Base-by-base conservation (phyloP, 345 rosid genomes). In the Mangifera indica region DNA sequence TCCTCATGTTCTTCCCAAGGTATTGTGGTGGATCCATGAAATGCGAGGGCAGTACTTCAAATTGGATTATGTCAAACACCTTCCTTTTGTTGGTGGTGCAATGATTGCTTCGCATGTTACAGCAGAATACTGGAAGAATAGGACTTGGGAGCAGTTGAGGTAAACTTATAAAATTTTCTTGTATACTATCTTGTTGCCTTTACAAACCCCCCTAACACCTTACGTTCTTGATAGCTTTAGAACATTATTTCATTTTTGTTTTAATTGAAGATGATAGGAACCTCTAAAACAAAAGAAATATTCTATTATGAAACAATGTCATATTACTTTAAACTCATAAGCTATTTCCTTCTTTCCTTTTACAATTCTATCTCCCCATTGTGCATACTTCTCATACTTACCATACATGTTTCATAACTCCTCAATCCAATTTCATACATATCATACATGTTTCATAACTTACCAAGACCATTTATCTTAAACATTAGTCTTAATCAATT, bases 21-120 rank as follows among this genome's bases (percentile, higher is more conserved):
- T 88, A 34, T 83, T 93, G 60, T 93, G 97, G 96, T 93, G 98
- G 98, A 93, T 93, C 78, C 98, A 93, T 73, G 98, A 93, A 74
- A 91, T 91, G 98, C 88, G 97, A 58, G 98, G 98, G 69, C 93
- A 91, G 72, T 93, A 93, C 76, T 93, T 93, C 81, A 91, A 88
- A 63, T 60, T 85, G 49, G 98, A 93, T 60, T 88, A 86, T 80
- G 91, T 91, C 70, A 88, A 88, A 85, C 96, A 93, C 84, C 97
- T 93, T 20, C 98, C 97, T 71, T 82, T 79, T 61, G 97, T 91
- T 78, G 94, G 94, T 7, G 97, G 94, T 49, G 91, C 94, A 24
- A 93, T 93, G 97, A 93, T 93, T 81, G 98, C 91, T 82, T 93
- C 98, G 6, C 89, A 90, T 72, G 83, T 86, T 14, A 93, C 98